Evolutionary conservation across 495 filamentous ascomycete species (phyloP), one percentile per base, ranked within the genome.

Genomic region (Baudoinia panamericana): DNA sequence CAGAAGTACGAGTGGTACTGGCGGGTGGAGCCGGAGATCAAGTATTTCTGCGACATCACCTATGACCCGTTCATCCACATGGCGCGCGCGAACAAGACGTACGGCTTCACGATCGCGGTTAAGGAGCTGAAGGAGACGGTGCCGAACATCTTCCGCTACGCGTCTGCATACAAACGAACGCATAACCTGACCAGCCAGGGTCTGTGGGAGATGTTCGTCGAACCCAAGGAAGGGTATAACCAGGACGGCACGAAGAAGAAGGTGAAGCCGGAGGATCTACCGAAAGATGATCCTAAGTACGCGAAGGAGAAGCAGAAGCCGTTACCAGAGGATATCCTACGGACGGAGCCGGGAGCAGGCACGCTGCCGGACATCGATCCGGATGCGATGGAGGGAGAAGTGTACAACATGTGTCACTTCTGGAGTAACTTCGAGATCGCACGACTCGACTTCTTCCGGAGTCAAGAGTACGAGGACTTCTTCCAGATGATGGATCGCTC

Each of bases 401-500:
- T 72, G 48, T 99, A 99, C 67, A 99, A 99, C 67, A 99, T 99
- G 90, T 99, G 90, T 63, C 90, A 99, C 69, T 99, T 96, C 70
- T 99, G 90, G 90, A 93, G 84, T 68, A 99, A 99, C 59, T 99
- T 99, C 43, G 90, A 99, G 63, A 99, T 99, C 63, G 90, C 90
- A 15, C 75, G 78, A 39, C 69, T 99, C 38, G 80, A 83, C 66
- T 99, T 84, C 70, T 95, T 95, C 73, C 75, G 90, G 50, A 93
- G 85, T 65, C 84, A 93, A 61, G 78, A 79, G 52, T 99, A 99
- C 58, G 82, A 92, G 57, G 90, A 95, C 33, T 96, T 99, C 65
- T 99, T 99, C 66, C 71, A 95, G 52, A 93, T 93, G 82, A 94
- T 99, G 90, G 90, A 99, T 56, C 76, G 78, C 41, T 93, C 85